phyloP scores from a whole-genome alignment of 805 yeast genomes.

The Candida pini region DNA sequence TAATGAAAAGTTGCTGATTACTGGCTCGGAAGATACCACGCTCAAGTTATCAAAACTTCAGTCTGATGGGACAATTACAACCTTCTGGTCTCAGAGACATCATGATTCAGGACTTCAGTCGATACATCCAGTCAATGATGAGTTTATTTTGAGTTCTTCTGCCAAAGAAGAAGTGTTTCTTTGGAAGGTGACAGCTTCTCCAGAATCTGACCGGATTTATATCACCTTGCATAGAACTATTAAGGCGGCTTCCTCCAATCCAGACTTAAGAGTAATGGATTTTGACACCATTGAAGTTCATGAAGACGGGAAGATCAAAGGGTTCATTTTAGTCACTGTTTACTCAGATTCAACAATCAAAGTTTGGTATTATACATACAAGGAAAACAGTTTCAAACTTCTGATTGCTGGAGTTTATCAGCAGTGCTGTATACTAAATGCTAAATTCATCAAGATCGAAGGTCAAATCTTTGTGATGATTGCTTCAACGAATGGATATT shows the following conservation, averaged over 20 bases:
- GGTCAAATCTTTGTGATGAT: constrained; percentile 36
- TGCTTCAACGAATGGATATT: constrained; percentile 80
- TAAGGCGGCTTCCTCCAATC: constrained; percentile 49
- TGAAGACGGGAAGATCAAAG: constrained; percentile 22
- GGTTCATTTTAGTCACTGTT: constrained; percentile 58
- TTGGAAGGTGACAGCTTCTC: constrained; percentile 55
- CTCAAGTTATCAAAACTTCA: constrained; percentile 48
- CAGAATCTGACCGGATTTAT: constrained; percentile 26
- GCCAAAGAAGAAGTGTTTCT: constrained; percentile 85
- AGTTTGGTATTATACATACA: constrained; percentile 49
- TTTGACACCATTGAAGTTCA: constrained; percentile 45
- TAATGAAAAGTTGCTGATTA: constrained; percentile 43
- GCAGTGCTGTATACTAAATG: constrained; percentile 72
- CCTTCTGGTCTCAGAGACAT: constrained; percentile 59
- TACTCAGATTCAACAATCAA: constrained; percentile 82
- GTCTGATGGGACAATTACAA: constrained; percentile 37
- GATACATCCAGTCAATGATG: constrained; percentile 53
- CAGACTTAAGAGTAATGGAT: constrained; percentile 90
- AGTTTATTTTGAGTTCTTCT: constrained; percentile 49
- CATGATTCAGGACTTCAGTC: constrained; percentile 90
- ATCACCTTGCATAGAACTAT: constrained; percentile 47
- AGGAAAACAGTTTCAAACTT: constrained; percentile 33
- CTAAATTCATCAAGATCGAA: constrained; percentile 35
- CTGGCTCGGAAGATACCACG: constrained; percentile 89
- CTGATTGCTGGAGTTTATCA: constrained; percentile 50